These are phyloP conservation scores for Picea glauca DNA, from an alignment of 75 land plant species.

Conservation along the genomic window DNA sequence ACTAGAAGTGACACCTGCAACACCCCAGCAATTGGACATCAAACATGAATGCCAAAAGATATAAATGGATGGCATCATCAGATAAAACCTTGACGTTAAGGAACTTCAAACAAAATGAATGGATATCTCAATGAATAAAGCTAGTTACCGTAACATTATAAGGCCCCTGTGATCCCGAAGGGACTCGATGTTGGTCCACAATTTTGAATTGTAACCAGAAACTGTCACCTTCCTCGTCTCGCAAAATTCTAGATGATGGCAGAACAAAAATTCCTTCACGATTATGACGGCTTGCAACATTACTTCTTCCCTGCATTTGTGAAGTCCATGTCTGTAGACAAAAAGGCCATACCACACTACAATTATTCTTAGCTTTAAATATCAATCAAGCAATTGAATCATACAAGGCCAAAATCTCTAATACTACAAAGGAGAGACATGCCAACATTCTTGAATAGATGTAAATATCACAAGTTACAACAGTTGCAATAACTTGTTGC, in stretches of 20 bases:
- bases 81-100: background rate
- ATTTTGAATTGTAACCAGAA: constrained; percentile 92
- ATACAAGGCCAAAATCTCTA: background rate
- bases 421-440: background rate
- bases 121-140: background rate
- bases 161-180: constrained; percentile 77
- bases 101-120: background rate
- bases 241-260: constrained; percentile 69
- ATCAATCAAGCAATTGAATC: background rate
- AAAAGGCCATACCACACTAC: background rate
- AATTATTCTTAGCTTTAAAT: background rate
- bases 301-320: constrained; percentile 78
- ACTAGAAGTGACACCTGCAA: constrained; percentile 76
- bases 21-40: background rate
- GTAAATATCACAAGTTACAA: background rate
- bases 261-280: constrained; percentile 85
- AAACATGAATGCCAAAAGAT: background rate
- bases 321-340: constrained; percentile 85
- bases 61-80: background rate
- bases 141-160: constrained; percentile 88
- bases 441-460: background rate
- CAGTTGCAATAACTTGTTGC: background rate
- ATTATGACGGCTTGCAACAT: constrained; percentile 50
- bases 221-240: constrained; percentile 91
- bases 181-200: constrained; percentile 59